These are phyloP conservation scores for Phytophthora foliorum DNA, from an alignment of 352 stramenopile species.

Conservation along the genomic window DNA sequence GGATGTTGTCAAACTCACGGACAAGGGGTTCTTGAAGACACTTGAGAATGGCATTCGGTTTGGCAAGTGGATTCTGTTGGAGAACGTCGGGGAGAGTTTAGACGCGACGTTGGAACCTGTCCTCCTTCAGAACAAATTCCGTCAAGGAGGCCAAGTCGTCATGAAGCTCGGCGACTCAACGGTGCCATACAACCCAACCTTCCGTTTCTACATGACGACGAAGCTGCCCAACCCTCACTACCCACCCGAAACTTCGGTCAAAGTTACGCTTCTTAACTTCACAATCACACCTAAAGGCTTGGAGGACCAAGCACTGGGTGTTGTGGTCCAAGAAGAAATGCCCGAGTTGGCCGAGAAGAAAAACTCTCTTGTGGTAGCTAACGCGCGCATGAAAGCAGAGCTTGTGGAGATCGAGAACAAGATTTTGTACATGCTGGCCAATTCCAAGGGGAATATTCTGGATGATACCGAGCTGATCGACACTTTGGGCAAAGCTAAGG, in stretches of 20 bases:
- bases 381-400: conserved; percentile 93
- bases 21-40: conserved; percentile 85
- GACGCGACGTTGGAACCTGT: conserved; percentile 93
- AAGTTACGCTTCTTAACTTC: conserved; percentile 95
- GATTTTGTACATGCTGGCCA: conserved; percentile 94
- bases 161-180: conserved; percentile 94
- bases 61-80: conserved; percentile 92
- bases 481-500: conserved; percentile 92
- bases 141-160: conserved; percentile 93
- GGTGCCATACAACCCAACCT: conserved; percentile 92
- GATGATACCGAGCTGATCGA: conserved; percentile 95
- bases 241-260: conserved; percentile 93
- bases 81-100: conserved; percentile 90
- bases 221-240: conserved; percentile 95
- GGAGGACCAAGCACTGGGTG: conserved; percentile 92
- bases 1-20: conserved; percentile 86
- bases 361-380: conserved; percentile 93
- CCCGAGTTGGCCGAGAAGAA: conserved; percentile 95
- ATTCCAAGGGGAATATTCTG: conserved; percentile 94
- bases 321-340: conserved; percentile 95
- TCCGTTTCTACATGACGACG: conserved; percentile 95
- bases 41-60: conserved; percentile 95
- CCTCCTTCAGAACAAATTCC: conserved; percentile 94
- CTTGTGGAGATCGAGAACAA: conserved; percentile 95
- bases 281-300: conserved; percentile 93